Base-by-base conservation (phyloP, 345 rosid species). In the Eucalyptus marginata region DNA sequence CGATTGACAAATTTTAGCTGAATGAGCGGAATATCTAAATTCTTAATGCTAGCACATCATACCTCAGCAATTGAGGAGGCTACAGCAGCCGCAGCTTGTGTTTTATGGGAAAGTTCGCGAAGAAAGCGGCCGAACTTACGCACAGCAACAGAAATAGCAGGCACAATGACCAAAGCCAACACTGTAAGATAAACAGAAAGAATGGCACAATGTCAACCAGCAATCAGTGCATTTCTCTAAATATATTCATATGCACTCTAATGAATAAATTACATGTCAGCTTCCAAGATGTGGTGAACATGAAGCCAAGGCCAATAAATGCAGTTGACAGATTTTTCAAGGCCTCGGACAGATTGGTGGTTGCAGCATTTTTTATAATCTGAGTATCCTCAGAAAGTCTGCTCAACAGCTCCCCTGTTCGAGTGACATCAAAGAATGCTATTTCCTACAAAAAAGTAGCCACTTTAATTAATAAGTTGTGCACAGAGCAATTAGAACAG, bases 31-130 rank as follows among this genome's bases (percentile, higher is more conserved):
- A 76, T 36, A 36, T 76, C 46, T 36, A 76, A 36, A 76, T 18
- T 40, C 47, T 36, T 76, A 36, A 76, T 36, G 83, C 5, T 18
- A 40, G 22, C 83, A 36, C 5, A 0, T 11, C 90, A 46, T 87
- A 97, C 99, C 99, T 97, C 99, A 56, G 99, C 99, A 90, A 97
- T 96, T 43, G 99, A 96, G 56, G 98, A 96, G 91, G 99, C 96
- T 86, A 92, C 94, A 33, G 99, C 99, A 89, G 99, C 99, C 40
- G 99, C 99, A 76, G 99, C 95, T 94, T 97, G 99, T 89, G 98
- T 97, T 89, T 88, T 90, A 92, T 97, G 97, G n/a, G 99, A 97
- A 90, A 96, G 98, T 88, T 97, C 99, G 76, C 97, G 96, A 86
- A 97, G 94, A 92, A 92, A 97, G 47, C 95, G 95, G 13, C 99